Base-by-base conservation (phyloP, 352 stramenopile genomes). In the Globisporangium okanoganense region DNA sequence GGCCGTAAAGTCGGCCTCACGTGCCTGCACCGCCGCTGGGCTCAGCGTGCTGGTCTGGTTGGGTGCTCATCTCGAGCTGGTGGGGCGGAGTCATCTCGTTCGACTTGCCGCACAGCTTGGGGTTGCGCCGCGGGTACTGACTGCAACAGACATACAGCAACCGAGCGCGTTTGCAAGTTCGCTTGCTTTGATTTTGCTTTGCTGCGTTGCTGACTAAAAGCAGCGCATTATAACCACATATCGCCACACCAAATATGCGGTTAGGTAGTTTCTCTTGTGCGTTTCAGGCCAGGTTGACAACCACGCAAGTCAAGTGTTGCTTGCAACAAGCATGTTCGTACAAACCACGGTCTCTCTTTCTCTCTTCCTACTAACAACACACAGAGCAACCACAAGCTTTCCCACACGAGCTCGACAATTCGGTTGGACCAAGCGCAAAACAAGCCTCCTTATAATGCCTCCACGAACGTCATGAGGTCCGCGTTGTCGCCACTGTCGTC, bases 401-500 rank as follows among this genome's bases (percentile, higher is more conserved):
- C 12, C 16, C 36, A 41, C 36, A n/a, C 16, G 36, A 41, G 36
- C 36, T n/a, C 13, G 12, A 18, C 36, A 12, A 41, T 41, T 41
- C n/a, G 36, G 36, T 41, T n/a, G 36, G 16, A n/a, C 9, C 29
- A 55, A 48, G 9, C 20, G 20, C 47, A 52, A 24, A 58, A n/a
- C 7, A 20, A 7, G 20, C 33, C 10, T 50, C 16, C 58, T 64
- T 65, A 83, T 56, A 91, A 72, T 59, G 78, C 72, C 69, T 91
- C 79, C 53, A 90, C 82, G 61, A 91, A 88, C 48, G 69, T 80
- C 76, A 91, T 88, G 45, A 92, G 67, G 62, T 92, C 80, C 38
- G 74, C 75, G 58, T 69, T 73, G 57, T 87, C 79, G 48, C 77
- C 75, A 29, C 63, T 69, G 44, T 71, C 73, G 68, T 70, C 68